Evolutionary conservation across 2,329 filamentous ascomycete species (phyloP), one percentile per base, ranked within the genome.

Genomic region (Allantophomopsis cytisporea): DNA sequence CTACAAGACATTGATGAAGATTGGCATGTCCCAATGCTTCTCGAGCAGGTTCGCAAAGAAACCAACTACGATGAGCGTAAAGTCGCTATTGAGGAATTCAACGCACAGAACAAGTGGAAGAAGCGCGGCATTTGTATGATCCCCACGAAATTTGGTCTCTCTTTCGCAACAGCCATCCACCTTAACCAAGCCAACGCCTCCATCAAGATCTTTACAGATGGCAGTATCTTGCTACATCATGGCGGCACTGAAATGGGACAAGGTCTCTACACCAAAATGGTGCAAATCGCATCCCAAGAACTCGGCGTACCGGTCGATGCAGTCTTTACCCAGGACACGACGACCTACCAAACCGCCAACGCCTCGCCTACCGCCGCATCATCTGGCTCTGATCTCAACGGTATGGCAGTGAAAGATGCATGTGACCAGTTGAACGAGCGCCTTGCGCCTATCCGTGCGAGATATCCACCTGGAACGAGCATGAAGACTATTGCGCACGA

Each of bases 191-290:
- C 89, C 2, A 87, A 87, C 33, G 87, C 89, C 0, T 67, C 95
- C 36, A 87, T 96, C 1, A 89, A 95, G 61, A 89, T 96, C 45
- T 96, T 95, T 58, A 88, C 94, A 53, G 89, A 96, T 49, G 89
- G 89, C 0, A 88, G 82, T 7, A 69, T 96, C 7, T 71, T 96
- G 1, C 81, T 96, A 5, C 89, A 89, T 1, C 89, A 96, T 51
- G 89, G 89, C 37, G 89, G 89, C 43, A 94, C 86, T 0, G 89
- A 96, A 60, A 96, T 96, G 89, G 89, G 89, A 7, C 89, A 96
- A 60, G 89, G 88, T 1, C 67, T 96, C 4, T 83, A 96, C 61
- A 96, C 89, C 11, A 96, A 96, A 64, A 94, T 96, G 78, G 80
- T 74, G 32, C 89, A 91, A 71, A 85, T 96, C 43, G 85, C 87